Conservation (phyloP, 2,329 filamentous ascomycete species). For the Phaeosphaeriaceae sp. region DNA sequence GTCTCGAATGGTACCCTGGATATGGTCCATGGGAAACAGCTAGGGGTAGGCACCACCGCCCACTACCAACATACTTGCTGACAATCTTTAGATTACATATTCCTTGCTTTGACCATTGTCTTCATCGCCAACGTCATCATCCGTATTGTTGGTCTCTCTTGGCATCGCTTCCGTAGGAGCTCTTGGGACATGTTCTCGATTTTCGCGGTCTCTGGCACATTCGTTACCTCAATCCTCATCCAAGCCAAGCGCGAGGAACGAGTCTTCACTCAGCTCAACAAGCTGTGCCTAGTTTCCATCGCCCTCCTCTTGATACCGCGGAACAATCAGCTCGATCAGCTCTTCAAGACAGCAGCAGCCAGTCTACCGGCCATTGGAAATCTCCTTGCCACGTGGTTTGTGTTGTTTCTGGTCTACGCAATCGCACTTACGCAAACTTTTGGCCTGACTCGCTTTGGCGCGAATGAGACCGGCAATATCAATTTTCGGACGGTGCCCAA, state of each 20-base stretch:
- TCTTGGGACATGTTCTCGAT: constrained; percentile 96
- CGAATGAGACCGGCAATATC: constrained; percentile 74
- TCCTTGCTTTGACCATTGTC: constrained; percentile 80
- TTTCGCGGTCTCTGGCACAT: constrained; percentile 77
- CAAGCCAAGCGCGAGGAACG: constrained; percentile 64
- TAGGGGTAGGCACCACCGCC: constrained; percentile 56
- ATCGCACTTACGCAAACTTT: constrained; percentile 97
- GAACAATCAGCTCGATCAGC: constrained; percentile 95
- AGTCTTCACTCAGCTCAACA: constrained; percentile 83
- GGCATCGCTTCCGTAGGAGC: constrained; percentile 88
- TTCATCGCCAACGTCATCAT: constrained; percentile 85
- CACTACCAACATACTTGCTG: background rate
- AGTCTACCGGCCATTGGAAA: constrained; percentile 91
- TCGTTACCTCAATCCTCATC: constrained; percentile 80
- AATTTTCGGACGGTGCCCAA: constrained; percentile 96
- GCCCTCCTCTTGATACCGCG: constrained; percentile 90
- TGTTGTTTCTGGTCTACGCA: constrained; percentile 93
- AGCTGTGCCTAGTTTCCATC: constrained; percentile 90
- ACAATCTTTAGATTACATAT: constrained; percentile 67
- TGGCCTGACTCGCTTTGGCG: constrained; percentile 87
- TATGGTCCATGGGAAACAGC: constrained; percentile 71
- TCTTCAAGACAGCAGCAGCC: constrained; percentile 97
- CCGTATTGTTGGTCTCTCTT: constrained; percentile 86
- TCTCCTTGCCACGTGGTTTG: constrained; percentile 93
- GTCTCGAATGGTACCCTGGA: constrained; percentile 85